Evolutionary conservation across 2,329 filamentous ascomycete species (phyloP), one percentile per base, ranked within the genome.

Genomic region (Colletotrichum lini): DNA sequence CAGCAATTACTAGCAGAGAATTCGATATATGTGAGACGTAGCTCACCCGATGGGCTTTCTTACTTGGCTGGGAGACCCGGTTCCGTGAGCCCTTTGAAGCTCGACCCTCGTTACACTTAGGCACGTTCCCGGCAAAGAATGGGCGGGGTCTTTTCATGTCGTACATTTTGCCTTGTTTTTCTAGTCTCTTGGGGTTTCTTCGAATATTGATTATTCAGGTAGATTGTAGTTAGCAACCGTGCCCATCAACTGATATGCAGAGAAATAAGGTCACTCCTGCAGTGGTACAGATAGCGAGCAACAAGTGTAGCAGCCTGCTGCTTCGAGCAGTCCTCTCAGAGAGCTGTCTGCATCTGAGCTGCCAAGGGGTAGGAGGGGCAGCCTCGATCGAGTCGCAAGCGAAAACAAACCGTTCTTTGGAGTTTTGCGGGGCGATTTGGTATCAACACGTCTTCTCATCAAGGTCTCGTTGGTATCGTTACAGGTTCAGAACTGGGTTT

Each of bases 51-150:
- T 16, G 12, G 30, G 47, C 9, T 16, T n/a, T 16, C 21, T 23
- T 10, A 7, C 21, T 54, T 7, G 60, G 60, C 16, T 30, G 15
- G n/a, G 4, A 21, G 12, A 7, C 8, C 26, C 12, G 30, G 23
- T 60, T 16, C 12, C 21, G 13, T 53, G 2, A n/a, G 10, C 18
- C 49, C 13, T 35, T 38, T 26, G 42, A n/a, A 42, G 40, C 35
- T 63, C 44, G 40, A 45, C 18, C 38, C 12, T 16, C 16, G 18
- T 23, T 30, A 40, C 42, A 23, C 8, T 30, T 30, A 45, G 40
- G 49, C 50, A 67, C 58, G 23, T 56, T 50, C 50, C 30, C 21
- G 3, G 21, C 21, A 64, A 35, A 35, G 50, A 50, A 49, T 23
- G 23, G 35, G 49, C 35, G 42, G 64, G 44, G 21, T 44, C 50